phyloP scores from a whole-genome alignment of 2,329 filamentous ascomycete species.

The Trichoderma koningiopsis region DNA sequence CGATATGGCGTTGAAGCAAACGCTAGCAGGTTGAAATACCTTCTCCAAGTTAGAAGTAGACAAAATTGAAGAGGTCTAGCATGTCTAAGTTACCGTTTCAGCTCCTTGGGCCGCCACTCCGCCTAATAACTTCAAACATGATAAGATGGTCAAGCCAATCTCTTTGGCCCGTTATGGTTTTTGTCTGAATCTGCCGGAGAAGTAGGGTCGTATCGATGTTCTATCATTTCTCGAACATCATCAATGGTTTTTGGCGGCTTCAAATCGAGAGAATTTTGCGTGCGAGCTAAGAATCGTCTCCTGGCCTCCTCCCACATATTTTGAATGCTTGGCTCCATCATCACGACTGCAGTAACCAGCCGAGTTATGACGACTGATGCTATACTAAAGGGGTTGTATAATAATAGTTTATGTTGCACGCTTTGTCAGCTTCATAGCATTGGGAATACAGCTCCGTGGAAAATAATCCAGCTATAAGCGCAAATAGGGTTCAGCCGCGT shows the following conservation, averaged over 20 bases:
- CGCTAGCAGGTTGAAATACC: not conserved
- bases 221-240: not conserved
- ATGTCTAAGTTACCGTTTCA: not conserved
- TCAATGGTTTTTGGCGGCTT: not conserved
- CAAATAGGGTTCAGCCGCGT: not conserved
- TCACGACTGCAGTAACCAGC: not conserved
- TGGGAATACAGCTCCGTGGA: too few relatives aligned
- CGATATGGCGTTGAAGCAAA: not conserved
- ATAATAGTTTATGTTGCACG: not conserved
- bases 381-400: not conserved
- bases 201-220: not conserved
- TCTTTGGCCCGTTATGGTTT: not conserved
- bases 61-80: not conserved
- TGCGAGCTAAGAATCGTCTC: not conserved
- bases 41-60: not conserved
- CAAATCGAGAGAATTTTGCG: not conserved
- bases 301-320: slow-evolving; percentile 1
- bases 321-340: not conserved
- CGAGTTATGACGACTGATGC: not conserved
- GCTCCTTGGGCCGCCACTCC: not conserved
- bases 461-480: not conserved
- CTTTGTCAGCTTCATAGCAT: too few relatives aligned
- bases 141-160: not conserved
- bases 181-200: not conserved
- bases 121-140: not conserved